These are phyloP conservation scores for Saturnispora dispora DNA, from an alignment of 805 yeast species.

Conservation along the genomic window DNA sequence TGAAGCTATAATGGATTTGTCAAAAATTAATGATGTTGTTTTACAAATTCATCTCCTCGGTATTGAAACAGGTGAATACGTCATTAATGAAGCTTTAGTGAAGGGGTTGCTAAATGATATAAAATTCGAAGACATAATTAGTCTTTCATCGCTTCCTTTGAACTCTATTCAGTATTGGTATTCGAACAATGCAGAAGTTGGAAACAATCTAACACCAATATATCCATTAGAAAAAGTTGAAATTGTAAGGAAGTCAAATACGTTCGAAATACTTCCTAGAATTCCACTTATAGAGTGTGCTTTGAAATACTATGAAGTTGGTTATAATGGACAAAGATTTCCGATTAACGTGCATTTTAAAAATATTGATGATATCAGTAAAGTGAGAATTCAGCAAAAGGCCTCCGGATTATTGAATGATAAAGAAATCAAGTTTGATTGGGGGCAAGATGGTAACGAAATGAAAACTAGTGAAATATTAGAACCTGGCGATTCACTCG, in stretches of 20 bases:
- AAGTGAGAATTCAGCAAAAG: neutral
- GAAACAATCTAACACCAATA: neutral
- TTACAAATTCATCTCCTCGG: constrained; percentile 18
- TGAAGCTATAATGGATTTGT: constrained; percentile 7
- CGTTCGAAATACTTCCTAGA: constrained; percentile 31
- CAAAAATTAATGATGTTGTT: constrained; percentile 16
- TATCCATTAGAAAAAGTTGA: neutral
- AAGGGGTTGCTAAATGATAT: constrained; percentile 11
- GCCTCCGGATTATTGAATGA: constrained; percentile 2
- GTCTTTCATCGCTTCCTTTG: neutral
- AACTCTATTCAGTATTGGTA: neutral
- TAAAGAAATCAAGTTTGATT: constrained; percentile 12
- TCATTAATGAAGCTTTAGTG: constrained; percentile 14
- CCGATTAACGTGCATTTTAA: constrained; percentile 19
- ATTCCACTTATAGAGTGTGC: constrained; percentile 28
- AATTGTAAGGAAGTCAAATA: neutral
- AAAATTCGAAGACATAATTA: neutral
- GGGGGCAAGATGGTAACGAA: constrained; percentile 13
- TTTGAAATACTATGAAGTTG: constrained; percentile 20
- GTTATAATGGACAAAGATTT: constrained; percentile 27
- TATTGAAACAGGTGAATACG: constrained; percentile 19
- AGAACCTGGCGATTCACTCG: constrained; percentile 1
- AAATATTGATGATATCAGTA: constrained; percentile 24
- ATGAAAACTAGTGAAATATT: constrained; percentile 11
- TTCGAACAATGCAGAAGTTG: neutral